A percentile compares a stretch with the other conserved stretches of the same genome.
phyloP scores from a whole-genome alignment of 176 grass and related monocot genomes.

The Avena insularis region DNA sequence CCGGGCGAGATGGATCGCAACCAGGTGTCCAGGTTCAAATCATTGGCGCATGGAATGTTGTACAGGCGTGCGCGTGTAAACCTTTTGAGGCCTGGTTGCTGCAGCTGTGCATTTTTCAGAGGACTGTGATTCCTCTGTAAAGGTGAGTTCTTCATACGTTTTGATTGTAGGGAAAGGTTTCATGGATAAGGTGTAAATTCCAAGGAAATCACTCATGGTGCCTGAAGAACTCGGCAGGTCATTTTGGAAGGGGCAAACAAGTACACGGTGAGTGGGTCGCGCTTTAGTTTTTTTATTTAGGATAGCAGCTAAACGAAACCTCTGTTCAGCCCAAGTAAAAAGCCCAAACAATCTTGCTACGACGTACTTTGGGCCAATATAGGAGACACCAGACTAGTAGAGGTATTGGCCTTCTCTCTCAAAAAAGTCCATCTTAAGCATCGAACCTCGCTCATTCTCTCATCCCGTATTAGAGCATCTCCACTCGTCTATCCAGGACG shows the following conservation, averaged over 20 bases:
- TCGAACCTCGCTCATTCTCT: too few species aligned
- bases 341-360: neutral
- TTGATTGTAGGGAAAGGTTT: neutral
- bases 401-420: too few species aligned
- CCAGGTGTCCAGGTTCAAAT: neutral
- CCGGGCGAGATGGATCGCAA: slow-evolving; percentile 39
- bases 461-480: too few species aligned
- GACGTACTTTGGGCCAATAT: neutral
- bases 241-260: too few species aligned
- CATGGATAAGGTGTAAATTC: neutral
- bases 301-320: neutral
- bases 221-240: neutral
- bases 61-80: neutral
- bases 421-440: too few species aligned
- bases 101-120: slow-evolving; percentile 30
- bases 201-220: neutral
- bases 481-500: too few species aligned
- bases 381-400: too few species aligned
- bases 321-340: neutral
- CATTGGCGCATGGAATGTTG: slow-evolving; percentile 14
- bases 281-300: too few species aligned
- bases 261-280: too few species aligned
- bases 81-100: neutral
- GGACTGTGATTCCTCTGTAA: neutral
- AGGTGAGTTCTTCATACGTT: neutral